Percentiles rank a stretch among this genome's conserved stretches.
Conservation (phyloP, 768 basidiomycete species). For the Mycena pura region DNA sequence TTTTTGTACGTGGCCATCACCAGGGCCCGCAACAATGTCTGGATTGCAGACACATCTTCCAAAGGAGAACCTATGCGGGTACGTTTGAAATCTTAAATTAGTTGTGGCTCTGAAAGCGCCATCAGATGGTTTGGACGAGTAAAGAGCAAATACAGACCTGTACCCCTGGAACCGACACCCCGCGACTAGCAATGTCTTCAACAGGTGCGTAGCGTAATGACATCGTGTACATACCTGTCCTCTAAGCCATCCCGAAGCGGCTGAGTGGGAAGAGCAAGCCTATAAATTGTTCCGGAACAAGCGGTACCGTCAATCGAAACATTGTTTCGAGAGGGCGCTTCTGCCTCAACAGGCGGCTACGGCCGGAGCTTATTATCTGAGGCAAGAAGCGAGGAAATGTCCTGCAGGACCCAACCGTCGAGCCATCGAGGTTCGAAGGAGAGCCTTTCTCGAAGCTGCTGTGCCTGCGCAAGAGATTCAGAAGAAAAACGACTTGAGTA, state of each 20-base stretch:
- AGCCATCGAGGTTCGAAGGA: slow-evolving; percentile 31
- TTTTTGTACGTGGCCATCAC: slow-evolving; percentile 76
- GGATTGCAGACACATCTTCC: slow-evolving; percentile 70
- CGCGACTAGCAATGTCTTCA: slow-evolving; percentile 62
- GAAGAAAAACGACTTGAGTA: slow-evolving; percentile 43
- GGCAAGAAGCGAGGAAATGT: slow-evolving; percentile 54
- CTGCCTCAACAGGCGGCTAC: slow-evolving; percentile 50
- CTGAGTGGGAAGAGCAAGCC: slow-evolving; percentile 46
- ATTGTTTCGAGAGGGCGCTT: slow-evolving; percentile 58
- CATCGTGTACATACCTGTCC: not conserved
- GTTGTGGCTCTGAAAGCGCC: not conserved
- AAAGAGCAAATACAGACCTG: slow-evolving; percentile 54
- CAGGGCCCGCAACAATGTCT: slow-evolving; percentile 69
- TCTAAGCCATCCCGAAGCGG: slow-evolving; percentile 19
- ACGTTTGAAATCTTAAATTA: slow-evolving; percentile 10
- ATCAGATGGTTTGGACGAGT: slow-evolving; percentile 59
- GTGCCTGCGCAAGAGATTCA: slow-evolving; percentile 46
- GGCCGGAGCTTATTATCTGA: slow-evolving; percentile 59
- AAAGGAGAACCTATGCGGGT: slow-evolving; percentile 67
- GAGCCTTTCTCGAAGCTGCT: slow-evolving; percentile 54
- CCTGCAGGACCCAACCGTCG: slow-evolving; percentile 30
- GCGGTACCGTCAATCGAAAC: slow-evolving; percentile 59
- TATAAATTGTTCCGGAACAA: slow-evolving; percentile 46
- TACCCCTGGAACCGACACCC: slow-evolving; percentile 54
- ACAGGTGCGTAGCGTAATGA: slow-evolving; percentile 34